These are phyloP conservation scores for Coprinopsis strossmayeri DNA, from an alignment of 768 basidiomycete species.

Conservation along the genomic window DNA sequence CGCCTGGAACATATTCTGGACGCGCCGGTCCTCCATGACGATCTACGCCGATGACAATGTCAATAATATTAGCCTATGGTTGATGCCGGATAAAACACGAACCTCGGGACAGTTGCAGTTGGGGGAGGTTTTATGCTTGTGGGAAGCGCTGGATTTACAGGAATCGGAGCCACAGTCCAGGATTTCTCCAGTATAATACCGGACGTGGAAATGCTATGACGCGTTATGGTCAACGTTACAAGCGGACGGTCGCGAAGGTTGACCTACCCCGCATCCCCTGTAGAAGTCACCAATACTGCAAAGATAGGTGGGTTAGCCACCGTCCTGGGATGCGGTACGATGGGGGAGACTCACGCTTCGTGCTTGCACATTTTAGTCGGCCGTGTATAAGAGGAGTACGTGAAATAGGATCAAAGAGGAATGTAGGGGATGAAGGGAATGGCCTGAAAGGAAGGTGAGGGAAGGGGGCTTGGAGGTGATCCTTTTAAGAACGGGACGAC, in stretches of 20 bases:
- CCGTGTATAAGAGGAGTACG: neutral
- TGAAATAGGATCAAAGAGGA: neutral
- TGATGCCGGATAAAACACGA: conserved; percentile 7
- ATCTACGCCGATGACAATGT: conserved; percentile 21
- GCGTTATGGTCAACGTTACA: conserved; percentile 5
- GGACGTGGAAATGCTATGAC: conserved; percentile 40
- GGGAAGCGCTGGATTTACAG: conserved; percentile 34
- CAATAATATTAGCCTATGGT: neutral
- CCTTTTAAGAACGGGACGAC: conserved; percentile 3
- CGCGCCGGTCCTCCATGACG: conserved; percentile 33
- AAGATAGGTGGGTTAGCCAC: conserved; percentile 7
- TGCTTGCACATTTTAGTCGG: conserved; percentile 25
- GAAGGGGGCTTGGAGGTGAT: neutral
- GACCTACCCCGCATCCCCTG: conserved; percentile 43
- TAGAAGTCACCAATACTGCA: conserved; percentile 41
- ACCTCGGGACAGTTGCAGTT: conserved; percentile 40
- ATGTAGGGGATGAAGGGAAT: neutral
- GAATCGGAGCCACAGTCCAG: conserved; percentile 29
- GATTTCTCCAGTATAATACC: conserved; percentile 40
- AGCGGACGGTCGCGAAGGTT: neutral
- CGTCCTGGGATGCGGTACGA: neutral
- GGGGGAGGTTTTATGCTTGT: conserved; percentile 36
- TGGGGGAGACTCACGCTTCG: conserved; percentile 23
- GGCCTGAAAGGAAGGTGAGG: neutral
- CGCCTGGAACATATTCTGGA: conserved; percentile 43